Evolutionary conservation across 345 rosid species (phyloP).

Genomic region (Hibiscus mutabilis): DNA sequence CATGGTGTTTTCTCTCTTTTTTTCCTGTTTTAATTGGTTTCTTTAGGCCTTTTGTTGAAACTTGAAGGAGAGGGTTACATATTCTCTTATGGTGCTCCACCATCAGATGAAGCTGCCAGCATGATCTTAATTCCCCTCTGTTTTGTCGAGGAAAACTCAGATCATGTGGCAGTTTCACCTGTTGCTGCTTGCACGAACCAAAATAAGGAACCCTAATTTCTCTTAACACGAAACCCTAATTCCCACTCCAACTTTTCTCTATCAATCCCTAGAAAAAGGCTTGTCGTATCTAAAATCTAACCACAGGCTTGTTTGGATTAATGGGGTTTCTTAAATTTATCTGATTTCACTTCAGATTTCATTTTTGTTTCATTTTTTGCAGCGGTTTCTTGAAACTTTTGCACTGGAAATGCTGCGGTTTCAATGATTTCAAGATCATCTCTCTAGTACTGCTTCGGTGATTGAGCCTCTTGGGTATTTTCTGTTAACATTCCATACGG

Average conservation of each 20-base stretch:
- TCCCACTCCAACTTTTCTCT: background rate
- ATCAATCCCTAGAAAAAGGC: slow-evolving; percentile 8
- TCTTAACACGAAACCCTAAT: slow-evolving; percentile 9
- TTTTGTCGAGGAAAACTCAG: slow-evolving; percentile 42
- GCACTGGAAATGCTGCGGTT: slow-evolving; percentile 15
- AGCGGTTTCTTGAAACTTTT: slow-evolving; percentile 1
- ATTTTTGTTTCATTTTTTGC: background rate
- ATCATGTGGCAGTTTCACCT: slow-evolving; percentile 93
- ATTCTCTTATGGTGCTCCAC: slow-evolving; percentile 33
- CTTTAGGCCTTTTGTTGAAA: background rate
- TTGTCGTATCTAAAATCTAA: background rate
- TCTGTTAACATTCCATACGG: slow-evolving; percentile 2
- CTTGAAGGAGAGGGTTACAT: background rate
- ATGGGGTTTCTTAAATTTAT: slow-evolving; percentile 7
- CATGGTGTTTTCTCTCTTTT: background rate
- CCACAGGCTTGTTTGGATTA: slow-evolving; percentile 15
- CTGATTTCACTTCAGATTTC: background rate
- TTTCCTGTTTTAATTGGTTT: background rate
- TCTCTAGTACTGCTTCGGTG: background rate
- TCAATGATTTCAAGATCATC: slow-evolving; percentile 33
- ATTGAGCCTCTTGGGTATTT: slow-evolving; percentile 21
- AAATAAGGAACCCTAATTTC: slow-evolving; percentile 13
- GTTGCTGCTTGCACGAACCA: slow-evolving; percentile 50
- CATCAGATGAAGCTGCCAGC: slow-evolving; percentile 99
- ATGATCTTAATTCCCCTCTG: slow-evolving; percentile 60